Evolutionary conservation across 2,329 filamentous ascomycete species (phyloP).

Genomic region (Ophiocordyceps australis): DNA sequence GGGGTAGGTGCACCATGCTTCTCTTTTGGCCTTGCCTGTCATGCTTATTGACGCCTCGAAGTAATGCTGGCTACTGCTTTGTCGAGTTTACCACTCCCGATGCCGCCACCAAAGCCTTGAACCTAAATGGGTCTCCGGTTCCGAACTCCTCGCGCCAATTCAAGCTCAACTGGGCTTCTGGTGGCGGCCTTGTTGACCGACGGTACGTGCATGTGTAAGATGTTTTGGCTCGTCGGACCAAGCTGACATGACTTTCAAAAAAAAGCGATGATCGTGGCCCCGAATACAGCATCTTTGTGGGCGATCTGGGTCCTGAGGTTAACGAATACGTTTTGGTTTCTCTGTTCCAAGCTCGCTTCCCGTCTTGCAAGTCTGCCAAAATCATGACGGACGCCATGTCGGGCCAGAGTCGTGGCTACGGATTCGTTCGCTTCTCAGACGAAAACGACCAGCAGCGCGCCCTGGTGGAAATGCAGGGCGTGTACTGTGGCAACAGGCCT

Average conservation of each 20-base stretch:
- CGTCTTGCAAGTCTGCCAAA: conserved; percentile 96
- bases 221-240: too few relatives aligned
- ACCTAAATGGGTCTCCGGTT: conserved; percentile 72
- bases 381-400: conserved; percentile 99
- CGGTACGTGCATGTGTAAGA: too few relatives aligned
- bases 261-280: conserved; percentile 89
- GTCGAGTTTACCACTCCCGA: conserved; percentile 77
- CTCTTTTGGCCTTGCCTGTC: too few relatives aligned
- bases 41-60: too few relatives aligned
- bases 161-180: conserved; percentile 98
- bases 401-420: conserved; percentile 93
- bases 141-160: conserved; percentile 90
- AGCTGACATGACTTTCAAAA: too few relatives aligned
- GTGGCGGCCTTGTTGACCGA: conserved; percentile 85
- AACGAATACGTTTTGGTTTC: conserved; percentile 97
- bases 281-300: conserved; percentile 94
- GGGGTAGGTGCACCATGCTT: conserved; percentile 43
- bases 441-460: conserved; percentile 93
- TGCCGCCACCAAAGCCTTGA: conserved; percentile 80
- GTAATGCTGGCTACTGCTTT: conserved; percentile 97
- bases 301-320: conserved; percentile 92
- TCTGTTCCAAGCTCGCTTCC: conserved; percentile 90
- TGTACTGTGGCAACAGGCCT: conserved; percentile 94
- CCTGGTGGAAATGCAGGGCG: conserved; percentile 94
- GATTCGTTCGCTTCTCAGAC: conserved; percentile 92